Base-by-base conservation (phyloP, 352 stramenopile genomes). In the Detonula confervacea region DNA sequence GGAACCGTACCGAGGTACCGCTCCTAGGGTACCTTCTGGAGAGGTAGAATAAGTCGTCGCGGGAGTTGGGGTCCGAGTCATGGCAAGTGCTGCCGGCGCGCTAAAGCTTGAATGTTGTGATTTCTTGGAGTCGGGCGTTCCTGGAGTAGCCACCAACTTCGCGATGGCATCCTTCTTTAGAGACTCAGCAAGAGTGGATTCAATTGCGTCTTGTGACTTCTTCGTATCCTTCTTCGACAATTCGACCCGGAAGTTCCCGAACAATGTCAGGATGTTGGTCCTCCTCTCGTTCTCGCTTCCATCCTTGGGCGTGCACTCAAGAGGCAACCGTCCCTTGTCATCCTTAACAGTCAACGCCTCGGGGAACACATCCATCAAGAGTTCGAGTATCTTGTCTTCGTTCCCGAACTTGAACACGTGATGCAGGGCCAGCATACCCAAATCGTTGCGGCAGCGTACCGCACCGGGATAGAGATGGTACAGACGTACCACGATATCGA, bases 341-440 rank as follows among this genome's bases (percentile, higher is more conserved):
- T 84, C 77, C 33, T 25, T 24, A 7, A 81, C 71, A 12, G 51
- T 65, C 51, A 82, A 35, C 14, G 57, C 70, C 24, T 86, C 71
- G 1, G 78, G 78, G 47, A 79, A 86, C 0, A 81, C 78, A 74
- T 81, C 68, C 49, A 84, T 33, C 7, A 84, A 72, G n/a, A 80
- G 47, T 56, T 80, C 71, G 35, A 84, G 61, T 52, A 84, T 54
- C 24, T 62, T 63, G 49, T 80, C 77, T 57, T 80, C 68, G 20
- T 66, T 67, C 4, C 70, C 68, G 37, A 69, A 65, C 51, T 62
- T 72, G 25, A 81, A 80, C 0, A 59, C 62, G 57, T 73, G 63
- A 77, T 90, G 84, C 24, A 90, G 24, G 11, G 84, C 81, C n/a
- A 90, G 33, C 84, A 84, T 88, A 27, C 84, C 81, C 25, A 83